phyloP scores from a whole-genome alignment of 257 asterid species.

The Solanum chiquidenum region DNA sequence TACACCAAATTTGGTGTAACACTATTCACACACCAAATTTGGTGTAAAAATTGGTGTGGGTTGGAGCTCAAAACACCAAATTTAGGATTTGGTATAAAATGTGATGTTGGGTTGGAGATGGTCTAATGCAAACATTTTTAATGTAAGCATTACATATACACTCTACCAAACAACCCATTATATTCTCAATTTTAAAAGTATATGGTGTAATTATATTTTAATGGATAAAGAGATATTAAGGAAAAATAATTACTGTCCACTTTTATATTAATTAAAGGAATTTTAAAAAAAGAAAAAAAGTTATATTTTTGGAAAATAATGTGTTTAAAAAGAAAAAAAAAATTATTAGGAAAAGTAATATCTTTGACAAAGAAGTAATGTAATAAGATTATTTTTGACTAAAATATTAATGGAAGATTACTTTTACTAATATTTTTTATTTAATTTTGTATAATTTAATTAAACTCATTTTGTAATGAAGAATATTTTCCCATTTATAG shows the following conservation, averaged over 20 bases:
- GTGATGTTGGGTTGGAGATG: no score
- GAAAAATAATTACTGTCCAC: background rate
- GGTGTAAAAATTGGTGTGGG: no score
- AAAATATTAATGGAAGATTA: background rate
- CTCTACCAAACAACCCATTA: background rate
- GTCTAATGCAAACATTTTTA: no score
- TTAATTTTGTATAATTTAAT: background rate
- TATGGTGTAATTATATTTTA: background rate
- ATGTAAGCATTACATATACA: no score
- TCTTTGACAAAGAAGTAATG: background rate
- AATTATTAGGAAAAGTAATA: background rate
- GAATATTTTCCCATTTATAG: background rate
- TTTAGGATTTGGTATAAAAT: no score
- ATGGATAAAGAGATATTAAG: background rate
- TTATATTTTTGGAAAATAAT: no score
- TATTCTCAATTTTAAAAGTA: background rate
- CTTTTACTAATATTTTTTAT: background rate
- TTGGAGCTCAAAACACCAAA: no score
- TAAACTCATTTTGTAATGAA: background rate
- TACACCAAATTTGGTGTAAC: no score
- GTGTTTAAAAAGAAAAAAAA: background rate
- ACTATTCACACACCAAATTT: no score
- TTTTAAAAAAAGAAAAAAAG: background rate
- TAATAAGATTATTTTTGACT: background rate
- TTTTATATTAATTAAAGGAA: background rate